Conservation (phyloP, 495 filamentous ascomycete genomes). For the Hyaloscypha variabilis region DNA sequence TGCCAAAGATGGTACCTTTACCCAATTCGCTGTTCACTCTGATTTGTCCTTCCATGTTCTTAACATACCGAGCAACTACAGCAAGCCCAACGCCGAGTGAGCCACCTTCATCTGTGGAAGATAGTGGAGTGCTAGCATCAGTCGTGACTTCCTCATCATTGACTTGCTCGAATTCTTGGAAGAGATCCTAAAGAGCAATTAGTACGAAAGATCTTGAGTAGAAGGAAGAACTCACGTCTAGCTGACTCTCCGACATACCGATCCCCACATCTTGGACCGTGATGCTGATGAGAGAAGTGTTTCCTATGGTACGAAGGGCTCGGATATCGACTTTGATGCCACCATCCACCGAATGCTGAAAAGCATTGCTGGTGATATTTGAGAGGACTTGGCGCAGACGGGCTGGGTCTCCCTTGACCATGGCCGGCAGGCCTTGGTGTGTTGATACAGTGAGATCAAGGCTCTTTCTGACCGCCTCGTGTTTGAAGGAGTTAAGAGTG, state of each 20-base stretch:
- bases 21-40: constrained; percentile 83
- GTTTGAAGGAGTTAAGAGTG: constrained; percentile 71
- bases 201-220: neutral
- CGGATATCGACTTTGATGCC: constrained; percentile 72
- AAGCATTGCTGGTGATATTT: constrained; percentile 84
- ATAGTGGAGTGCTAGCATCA: constrained; percentile 28
- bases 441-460: constrained; percentile 67
- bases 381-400: constrained; percentile 80
- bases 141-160: constrained; percentile 39
- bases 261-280: constrained; percentile 76
- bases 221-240: constrained; percentile 52
- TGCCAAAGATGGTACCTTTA: constrained; percentile 80
- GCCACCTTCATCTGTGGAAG: constrained; percentile 15
- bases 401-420: constrained; percentile 80
- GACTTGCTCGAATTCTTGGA: constrained; percentile 87
- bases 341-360: constrained; percentile 75
- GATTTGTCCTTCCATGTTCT: constrained; percentile 87
- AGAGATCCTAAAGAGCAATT: constrained; percentile 46
- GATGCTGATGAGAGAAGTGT: constrained; percentile 63
- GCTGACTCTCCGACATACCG: constrained; percentile 72
- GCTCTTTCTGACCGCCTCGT: constrained; percentile 74
- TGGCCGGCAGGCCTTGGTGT: constrained; percentile 68
- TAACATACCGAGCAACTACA: constrained; percentile 78
- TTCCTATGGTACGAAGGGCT: constrained; percentile 33
- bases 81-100: constrained; percentile 83